Evolutionary conservation across 352 stramenopile species (phyloP).

Genomic region (Chrysophaeum taylorii): DNA sequence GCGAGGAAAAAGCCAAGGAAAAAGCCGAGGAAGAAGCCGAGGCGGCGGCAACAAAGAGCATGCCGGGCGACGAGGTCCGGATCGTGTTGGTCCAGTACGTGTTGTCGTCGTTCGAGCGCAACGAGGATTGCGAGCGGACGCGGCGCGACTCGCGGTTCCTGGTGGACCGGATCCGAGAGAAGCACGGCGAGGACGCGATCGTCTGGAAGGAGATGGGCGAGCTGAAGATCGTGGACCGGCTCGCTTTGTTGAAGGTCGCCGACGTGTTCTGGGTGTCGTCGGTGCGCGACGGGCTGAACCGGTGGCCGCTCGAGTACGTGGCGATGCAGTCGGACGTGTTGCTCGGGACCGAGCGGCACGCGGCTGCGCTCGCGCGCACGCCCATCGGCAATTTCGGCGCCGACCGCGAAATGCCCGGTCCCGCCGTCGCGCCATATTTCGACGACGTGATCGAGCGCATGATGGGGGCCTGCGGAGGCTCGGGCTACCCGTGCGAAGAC

Average conservation of each 20-base stretch:
- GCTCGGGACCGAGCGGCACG: not conserved
- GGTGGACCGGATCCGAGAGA: not conserved
- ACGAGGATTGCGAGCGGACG: constrained; percentile 18
- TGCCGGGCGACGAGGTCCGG: too few species aligned
- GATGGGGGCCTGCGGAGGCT: constrained; percentile 11
- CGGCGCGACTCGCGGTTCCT: not conserved
- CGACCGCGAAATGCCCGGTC: not conserved
- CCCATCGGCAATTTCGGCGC: not conserved
- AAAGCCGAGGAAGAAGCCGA: not conserved
- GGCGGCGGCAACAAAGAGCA: too few species aligned
- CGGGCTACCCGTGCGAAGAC: constrained; percentile 17
- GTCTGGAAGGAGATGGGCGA: constrained; percentile 20
- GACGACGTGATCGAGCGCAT: constrained; percentile 6
- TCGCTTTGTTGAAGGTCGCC: constrained; percentile 56
- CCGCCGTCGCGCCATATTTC: not conserved
- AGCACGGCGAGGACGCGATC: not conserved
- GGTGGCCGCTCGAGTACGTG: constrained; percentile 49
- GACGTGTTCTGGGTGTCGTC: constrained; percentile 67
- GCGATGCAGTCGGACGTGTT: not conserved
- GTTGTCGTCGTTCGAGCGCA: not conserved
- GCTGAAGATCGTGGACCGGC: constrained; percentile 45
- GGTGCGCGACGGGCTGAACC: constrained; percentile 71
- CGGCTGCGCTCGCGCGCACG: not conserved
- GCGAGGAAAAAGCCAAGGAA: too few species aligned
- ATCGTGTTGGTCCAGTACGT: constrained; percentile 1